Percentiles rank a stretch among this genome's conserved stretches.
phyloP scores from a whole-genome alignment of 805 yeast genomes.

The Priceomyces haplophilus region DNA sequence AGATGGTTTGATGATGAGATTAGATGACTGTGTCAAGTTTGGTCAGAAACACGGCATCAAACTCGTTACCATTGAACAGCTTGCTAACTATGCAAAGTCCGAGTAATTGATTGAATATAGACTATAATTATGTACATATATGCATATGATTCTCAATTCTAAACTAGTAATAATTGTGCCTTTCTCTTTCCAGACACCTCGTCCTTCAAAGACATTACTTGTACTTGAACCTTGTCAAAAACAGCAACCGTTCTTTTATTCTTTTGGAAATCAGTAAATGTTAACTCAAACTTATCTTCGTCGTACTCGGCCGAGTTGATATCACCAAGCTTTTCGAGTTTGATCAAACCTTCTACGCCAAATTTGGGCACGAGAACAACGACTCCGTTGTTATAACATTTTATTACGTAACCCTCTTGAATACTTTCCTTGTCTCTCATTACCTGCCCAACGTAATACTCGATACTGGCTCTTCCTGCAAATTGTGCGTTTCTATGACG shows the following conservation, averaged over 20 bases:
- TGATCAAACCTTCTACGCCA: conserved; percentile 92
- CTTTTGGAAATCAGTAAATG: conserved; percentile 50
- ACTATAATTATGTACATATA: conserved; percentile 1
- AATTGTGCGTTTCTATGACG: conserved; percentile 98
- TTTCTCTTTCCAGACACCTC: conserved; percentile 89
- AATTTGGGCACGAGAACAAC: conserved; percentile 93
- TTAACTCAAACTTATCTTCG: conserved; percentile 72
- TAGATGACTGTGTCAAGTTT: conserved; percentile 78
- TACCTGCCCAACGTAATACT: conserved; percentile 97
- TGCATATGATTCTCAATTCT: conserved; percentile 9
- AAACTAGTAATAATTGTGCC: conserved; percentile 68
- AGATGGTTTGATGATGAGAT: conserved; percentile 94
- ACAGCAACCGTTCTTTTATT: conserved; percentile 54
- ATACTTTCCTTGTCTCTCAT: conserved; percentile 77
- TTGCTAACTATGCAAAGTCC: conserved; percentile 50
- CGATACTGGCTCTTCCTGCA: conserved; percentile 98
- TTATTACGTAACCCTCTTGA: conserved; percentile 88
- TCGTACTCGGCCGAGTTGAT: conserved; percentile 61
- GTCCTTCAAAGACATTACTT: conserved; percentile 77
- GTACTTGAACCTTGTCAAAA: conserved; percentile 83
- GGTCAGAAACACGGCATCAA: conserved; percentile 59
- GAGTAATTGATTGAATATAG: not conserved
- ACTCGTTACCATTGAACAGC: conserved; percentile 73
- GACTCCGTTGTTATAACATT: conserved; percentile 90
- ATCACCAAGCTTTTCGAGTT: conserved; percentile 71